Evolutionary conservation across 2,329 filamentous ascomycete genomes (phyloP), one percentile per base, ranked within the genome.

Genomic region (Chrysoporthe austroafricana): DNA sequence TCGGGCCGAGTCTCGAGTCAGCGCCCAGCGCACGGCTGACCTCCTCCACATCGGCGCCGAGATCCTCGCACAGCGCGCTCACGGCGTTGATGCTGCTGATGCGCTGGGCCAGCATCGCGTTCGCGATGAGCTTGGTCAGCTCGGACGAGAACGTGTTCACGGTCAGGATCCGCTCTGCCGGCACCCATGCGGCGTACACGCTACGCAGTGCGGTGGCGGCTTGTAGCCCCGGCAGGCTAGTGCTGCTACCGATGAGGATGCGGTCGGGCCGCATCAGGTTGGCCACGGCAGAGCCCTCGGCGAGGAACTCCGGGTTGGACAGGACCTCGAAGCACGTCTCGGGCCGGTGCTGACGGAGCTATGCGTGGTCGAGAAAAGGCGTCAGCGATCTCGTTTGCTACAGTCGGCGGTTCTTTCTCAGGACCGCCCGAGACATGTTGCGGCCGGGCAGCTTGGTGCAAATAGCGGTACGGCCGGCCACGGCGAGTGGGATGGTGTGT

Each of bases 31-130:
- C 84, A 54, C 81, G 79, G 34, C 85, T 80, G 3, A 90, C 80
- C 71, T 89, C 85, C 63, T 85, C 79, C 43, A 90, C 82, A 70
- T 88, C 83, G 2, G 86, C 87, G 21, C 86, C 86, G 1, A 84
- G 85, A 21, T 80, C 81, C 73, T 90, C 87, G 72, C 88, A 90
- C 62, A 90, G 85, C 3, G 86, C 86, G 63, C 83, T 86, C 26
- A 90, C 79, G 0, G 86, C 83, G 72, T 90, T 90, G 77, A 90
- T 87, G 73, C 85, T 88, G 75, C 83, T 86, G 71, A 90, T 89
- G 54, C 88, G 80, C 73, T 90, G 88, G 0, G 88, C 88, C 4
- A 90, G 80, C 79, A 90, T 83, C 18, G 86, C 85, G 71, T 90
- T 90, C 18, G 87, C 86, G 3, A 85, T 86, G 0, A 90, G 80